Evolutionary conservation across 148 eudicot genomes (phyloP).

Genomic region (Talinum fruticosum): DNA sequence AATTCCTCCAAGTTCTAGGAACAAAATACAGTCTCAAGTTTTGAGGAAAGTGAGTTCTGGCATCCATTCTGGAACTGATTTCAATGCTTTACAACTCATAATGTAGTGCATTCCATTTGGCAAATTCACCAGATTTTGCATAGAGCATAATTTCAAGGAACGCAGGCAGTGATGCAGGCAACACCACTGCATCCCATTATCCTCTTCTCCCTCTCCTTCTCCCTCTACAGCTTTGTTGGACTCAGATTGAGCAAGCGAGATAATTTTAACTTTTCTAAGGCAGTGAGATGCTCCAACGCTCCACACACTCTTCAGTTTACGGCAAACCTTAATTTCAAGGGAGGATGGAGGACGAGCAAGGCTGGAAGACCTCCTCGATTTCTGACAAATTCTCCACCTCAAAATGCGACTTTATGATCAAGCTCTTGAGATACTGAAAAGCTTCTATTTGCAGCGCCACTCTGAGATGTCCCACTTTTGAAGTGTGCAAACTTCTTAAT

Average conservation of each 20-base stretch:
- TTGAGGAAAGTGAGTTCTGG: slow-evolving; percentile 1
- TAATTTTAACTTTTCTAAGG: neutral
- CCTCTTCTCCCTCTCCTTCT: too few species aligned
- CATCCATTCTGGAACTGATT: slow-evolving; percentile 3
- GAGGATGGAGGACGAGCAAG: slow-evolving; percentile 13
- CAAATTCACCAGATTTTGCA: neutral
- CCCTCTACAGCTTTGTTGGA: too few species aligned
- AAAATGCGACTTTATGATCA: neutral
- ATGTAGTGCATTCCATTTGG: slow-evolving; percentile 5
- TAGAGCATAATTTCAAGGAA: neutral
- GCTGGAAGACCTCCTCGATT: slow-evolving; percentile 1
- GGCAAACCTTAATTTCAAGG: neutral
- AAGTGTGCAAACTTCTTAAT: neutral
- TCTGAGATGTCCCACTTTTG: neutral
- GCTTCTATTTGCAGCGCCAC: neutral
- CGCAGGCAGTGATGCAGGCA: slow-evolving; percentile 3
- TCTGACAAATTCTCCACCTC: too few species aligned
- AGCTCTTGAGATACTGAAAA: neutral
- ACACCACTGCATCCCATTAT: too few species aligned
- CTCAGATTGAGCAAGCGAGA: neutral
- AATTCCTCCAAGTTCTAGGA: neutral
- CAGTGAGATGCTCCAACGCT: slow-evolving; percentile 21
- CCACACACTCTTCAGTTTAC: neutral
- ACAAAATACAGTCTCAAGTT: neutral
- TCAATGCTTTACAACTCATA: neutral